Evolutionary conservation across 345 rosid genomes (phyloP).

Genomic region (Eucalyptus erythrocorys): DNA sequence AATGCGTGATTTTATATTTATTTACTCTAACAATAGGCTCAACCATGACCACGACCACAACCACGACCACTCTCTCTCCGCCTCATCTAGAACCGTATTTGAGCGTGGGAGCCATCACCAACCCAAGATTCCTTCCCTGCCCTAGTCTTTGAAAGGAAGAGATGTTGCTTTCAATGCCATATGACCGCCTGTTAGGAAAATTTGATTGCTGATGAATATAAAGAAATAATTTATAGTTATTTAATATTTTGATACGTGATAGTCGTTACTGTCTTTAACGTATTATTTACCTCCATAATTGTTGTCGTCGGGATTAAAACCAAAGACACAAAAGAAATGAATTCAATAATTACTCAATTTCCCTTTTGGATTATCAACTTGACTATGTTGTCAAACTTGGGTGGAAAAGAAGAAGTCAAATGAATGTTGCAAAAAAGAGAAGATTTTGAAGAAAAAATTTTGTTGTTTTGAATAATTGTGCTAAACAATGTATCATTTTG

Average conservation of each 20-base stretch:
- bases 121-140: accelerated
- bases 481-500: accelerated
- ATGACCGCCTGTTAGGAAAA: accelerated
- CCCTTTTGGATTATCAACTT: background rate
- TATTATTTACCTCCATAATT: background rate
- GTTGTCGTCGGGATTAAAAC: accelerated
- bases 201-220: background rate
- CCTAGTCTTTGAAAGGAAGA: background rate
- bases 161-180: accelerated
- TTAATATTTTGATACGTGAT: background rate
- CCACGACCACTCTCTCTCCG: accelerated
- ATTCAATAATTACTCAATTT: background rate
- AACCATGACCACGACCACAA: background rate
- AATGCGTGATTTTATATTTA: too few species aligned
- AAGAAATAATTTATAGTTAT: background rate
- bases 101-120: background rate
- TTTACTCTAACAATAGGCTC: too few species aligned
- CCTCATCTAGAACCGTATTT: background rate
- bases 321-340: background rate
- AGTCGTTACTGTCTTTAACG: accelerated
- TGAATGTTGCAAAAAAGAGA: background rate
- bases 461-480: too few species aligned
- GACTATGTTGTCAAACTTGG: background rate
- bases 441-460: too few species aligned
- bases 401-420: background rate